A percentile compares a stretch with the other conserved stretches of the same genome.
Conservation (phyloP, 352 stramenopile genomes). For the Elongisporangium undulatum region DNA sequence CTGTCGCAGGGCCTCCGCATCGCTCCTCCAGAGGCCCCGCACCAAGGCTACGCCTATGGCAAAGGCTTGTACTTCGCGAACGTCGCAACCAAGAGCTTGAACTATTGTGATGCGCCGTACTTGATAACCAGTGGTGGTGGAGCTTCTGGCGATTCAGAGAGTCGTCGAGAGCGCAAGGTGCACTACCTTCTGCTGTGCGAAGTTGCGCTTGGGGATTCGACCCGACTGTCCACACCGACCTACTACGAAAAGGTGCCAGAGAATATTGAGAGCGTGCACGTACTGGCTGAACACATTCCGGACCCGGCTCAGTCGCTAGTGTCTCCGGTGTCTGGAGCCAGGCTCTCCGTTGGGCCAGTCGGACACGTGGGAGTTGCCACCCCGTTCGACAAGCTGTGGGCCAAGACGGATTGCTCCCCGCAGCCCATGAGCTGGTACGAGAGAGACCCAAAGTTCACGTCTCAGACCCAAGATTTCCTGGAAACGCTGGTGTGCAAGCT, state of each 20-base stretch:
- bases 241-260: conserved; percentile 35
- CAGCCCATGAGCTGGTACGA: conserved; percentile 31
- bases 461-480: conserved; percentile 31
- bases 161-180: conserved; percentile 38
- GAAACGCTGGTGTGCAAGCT: conserved; percentile 38
- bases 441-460: conserved; percentile 23
- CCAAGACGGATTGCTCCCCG: conserved; percentile 33
- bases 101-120: conserved; percentile 66
- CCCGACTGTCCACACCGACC: conserved; percentile 22
- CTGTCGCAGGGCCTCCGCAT: conserved; percentile 82
- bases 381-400: conserved; percentile 44
- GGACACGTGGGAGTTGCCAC: conserved; percentile 33
- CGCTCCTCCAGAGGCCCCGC: conserved; percentile 76
- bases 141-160: conserved; percentile 20
- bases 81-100: conserved; percentile 65
- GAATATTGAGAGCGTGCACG: conserved; percentile 58
- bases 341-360: conserved; percentile 46
- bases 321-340: conserved; percentile 44
- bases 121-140: conserved; percentile 22
- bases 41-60: conserved; percentile 77
- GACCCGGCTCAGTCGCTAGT: conserved; percentile 46
- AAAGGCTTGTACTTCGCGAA: conserved; percentile 89
- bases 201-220: conserved; percentile 47
- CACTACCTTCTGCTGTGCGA: conserved; percentile 77
- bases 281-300: conserved; percentile 36